phyloP scores from a whole-genome alignment of 306 rosid species.

The Lagenaria siceraria region DNA sequence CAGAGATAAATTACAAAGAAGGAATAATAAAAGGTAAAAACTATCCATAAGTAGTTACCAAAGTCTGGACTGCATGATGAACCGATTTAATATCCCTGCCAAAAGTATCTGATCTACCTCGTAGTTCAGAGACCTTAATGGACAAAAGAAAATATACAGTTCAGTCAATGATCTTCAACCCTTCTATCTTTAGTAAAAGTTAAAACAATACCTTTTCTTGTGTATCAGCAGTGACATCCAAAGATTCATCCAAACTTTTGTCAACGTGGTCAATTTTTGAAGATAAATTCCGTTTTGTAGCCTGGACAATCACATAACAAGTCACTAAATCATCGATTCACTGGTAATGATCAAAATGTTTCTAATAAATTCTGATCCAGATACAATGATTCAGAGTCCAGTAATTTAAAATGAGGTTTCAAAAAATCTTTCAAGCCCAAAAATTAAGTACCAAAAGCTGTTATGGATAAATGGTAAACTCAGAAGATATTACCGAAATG shows the following conservation, averaged over 20 bases:
- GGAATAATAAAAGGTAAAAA: neutral
- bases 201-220: constrained; percentile 33
- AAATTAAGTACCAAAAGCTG: neutral
- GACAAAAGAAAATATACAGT: neutral
- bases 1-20: neutral
- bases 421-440: neutral
- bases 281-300: constrained; percentile 43
- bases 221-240: constrained; percentile 28
- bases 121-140: constrained; percentile 45
- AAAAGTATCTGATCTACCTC: constrained; percentile 26
- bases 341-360: neutral
- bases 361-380: neutral
- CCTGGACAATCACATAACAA: constrained; percentile 32
- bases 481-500: constrained; percentile 32
- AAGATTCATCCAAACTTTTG: constrained; percentile 39
- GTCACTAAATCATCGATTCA: neutral
- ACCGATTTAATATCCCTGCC: constrained; percentile 32
- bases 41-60: constrained; percentile 36
- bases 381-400: neutral
- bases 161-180: neutral
- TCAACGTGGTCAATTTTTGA: constrained; percentile 48
- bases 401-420: neutral
- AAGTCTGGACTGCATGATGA: constrained; percentile 31
- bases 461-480: neutral
- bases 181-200: neutral